Percentiles rank a stretch among this genome's conserved stretches.
Evolutionary conservation across 768 basidiomycete genomes (phyloP).

Genomic region (Fomitopsis pulvina): DNA sequence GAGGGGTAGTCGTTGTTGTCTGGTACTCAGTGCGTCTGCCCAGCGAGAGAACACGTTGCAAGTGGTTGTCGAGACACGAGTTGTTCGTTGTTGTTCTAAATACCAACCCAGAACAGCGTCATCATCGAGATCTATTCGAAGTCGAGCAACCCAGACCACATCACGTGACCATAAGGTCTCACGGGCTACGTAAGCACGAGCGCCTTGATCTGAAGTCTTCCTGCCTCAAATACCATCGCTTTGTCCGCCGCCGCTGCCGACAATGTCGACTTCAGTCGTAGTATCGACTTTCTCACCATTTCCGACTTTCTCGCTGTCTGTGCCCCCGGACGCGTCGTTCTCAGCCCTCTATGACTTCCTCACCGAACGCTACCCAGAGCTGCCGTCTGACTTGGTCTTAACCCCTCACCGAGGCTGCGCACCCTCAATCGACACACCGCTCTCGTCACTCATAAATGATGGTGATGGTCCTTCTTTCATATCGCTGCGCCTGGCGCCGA

Average conservation of each 20-base stretch:
- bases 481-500: constrained; percentile 66
- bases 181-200: no score
- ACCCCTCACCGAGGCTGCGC: constrained; percentile 32
- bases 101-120: no score
- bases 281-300: constrained; percentile 59
- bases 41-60: no score
- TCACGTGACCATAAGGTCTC: no score
- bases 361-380: constrained; percentile 37
- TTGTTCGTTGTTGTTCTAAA: no score
- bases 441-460: constrained; percentile 28
- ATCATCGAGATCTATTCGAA: no score
- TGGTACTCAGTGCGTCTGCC: no score
- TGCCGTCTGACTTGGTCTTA: constrained; percentile 40
- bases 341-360: constrained; percentile 38
- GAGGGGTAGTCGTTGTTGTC: no score
- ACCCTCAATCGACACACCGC: constrained; percentile 21
- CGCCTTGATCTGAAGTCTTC: no score
- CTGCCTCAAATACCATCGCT: no score
- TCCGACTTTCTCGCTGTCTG: constrained; percentile 43
- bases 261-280: constrained; percentile 47
- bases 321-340: constrained; percentile 35
- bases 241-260: not conserved
- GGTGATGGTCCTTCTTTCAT: constrained; percentile 34
- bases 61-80: no score
- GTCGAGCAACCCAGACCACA: no score